Conservation (phyloP, 2,329 filamentous ascomycete species). For the Colletotrichum viniferum region DNA sequence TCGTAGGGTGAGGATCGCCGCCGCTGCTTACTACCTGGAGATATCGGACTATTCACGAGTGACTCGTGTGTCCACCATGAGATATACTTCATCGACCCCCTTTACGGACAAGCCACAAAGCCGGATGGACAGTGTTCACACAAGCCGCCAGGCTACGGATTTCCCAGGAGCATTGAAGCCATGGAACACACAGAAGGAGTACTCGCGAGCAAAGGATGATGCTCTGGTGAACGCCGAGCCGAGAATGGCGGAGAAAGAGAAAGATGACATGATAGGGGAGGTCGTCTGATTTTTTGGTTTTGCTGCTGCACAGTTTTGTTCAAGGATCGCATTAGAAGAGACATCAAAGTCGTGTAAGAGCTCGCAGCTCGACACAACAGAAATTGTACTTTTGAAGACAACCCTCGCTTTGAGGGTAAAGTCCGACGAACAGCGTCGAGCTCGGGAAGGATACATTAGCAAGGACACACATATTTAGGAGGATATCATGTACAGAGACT, state of each 20-base stretch:
- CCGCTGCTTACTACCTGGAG: not conserved
- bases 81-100: not conserved
- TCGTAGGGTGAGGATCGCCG: not conserved
- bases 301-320: not conserved
- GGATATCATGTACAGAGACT: not conserved
- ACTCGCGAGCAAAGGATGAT: constrained; percentile 1
- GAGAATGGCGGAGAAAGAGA: not conserved
- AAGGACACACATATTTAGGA: not conserved
- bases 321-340: not conserved
- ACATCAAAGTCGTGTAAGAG: not conserved
- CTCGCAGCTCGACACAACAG: constrained; percentile 1
- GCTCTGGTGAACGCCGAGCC: constrained; percentile 13
- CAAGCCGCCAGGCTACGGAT: constrained; percentile 1
- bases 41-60: not conserved
- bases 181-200: constrained; percentile 1
- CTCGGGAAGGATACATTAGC: not conserved
- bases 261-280: not conserved
- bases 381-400: constrained; percentile 3
- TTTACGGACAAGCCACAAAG: not conserved
- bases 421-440: constrained; percentile 5
- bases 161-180: not conserved
- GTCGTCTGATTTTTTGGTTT: not conserved
- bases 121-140: not conserved
- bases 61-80: constrained; percentile 1
- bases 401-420: not conserved